These are phyloP conservation scores for Russula dissimulans DNA, from an alignment of 768 basidiomycete species.

Conservation along the genomic window DNA sequence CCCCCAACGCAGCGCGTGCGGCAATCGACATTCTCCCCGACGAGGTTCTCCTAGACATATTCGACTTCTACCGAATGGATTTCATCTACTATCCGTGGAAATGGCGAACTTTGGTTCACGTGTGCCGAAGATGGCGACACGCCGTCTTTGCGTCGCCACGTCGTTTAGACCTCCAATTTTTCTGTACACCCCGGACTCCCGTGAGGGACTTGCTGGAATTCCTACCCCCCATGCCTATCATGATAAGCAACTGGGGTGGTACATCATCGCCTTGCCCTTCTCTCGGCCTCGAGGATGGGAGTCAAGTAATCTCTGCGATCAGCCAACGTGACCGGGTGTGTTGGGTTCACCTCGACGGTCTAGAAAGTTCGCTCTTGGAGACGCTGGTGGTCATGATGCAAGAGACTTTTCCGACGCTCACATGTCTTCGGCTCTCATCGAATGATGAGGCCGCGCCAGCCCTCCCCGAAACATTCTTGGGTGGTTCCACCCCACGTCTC, in stretches of 20 bases:
- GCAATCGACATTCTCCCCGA: neutral
- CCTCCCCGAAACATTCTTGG: neutral
- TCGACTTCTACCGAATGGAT: neutral
- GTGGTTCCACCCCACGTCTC: neutral
- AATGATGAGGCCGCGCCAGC: neutral
- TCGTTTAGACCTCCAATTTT: neutral
- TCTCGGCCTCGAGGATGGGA: neutral
- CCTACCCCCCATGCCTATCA: neutral
- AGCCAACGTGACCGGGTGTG: neutral
- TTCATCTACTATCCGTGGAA: neutral
- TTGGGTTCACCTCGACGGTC: too few relatives aligned
- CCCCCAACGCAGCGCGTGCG: neutral
- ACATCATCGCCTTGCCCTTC: neutral
- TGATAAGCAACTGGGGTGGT: neutral
- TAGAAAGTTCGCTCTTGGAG: too few relatives aligned
- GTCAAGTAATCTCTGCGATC: neutral
- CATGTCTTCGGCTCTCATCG: neutral
- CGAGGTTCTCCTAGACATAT: conserved; percentile 10
- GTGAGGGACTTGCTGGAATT: conserved; percentile 1
- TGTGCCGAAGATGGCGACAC: neutral
- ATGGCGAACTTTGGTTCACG: neutral
- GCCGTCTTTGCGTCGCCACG: neutral
- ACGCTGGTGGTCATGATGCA: too few relatives aligned
- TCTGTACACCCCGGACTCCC: neutral
- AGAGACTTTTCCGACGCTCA: neutral